Evolutionary conservation across 345 rosid genomes (phyloP).

Genomic region (Nasturtium officinale): DNA sequence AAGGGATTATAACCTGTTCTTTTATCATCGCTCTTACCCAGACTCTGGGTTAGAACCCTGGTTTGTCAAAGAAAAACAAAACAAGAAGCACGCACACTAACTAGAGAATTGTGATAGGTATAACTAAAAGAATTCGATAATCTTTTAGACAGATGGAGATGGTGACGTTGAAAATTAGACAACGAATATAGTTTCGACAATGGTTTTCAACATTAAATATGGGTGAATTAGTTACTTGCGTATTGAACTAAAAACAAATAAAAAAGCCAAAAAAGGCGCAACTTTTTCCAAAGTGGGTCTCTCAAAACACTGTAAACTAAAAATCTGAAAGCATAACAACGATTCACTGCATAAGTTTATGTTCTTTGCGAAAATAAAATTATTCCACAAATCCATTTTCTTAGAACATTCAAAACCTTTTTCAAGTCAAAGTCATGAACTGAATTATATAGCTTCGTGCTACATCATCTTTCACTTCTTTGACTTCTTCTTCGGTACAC

Average conservation of each 20-base stretch:
- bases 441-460: constrained; percentile 25
- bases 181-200: background rate
- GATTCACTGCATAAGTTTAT: constrained; percentile 29
- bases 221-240: background rate
- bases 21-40: no score
- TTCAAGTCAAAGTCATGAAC: constrained; percentile 14
- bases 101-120: no score
- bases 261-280: background rate
- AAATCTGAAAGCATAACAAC: constrained; percentile 31
- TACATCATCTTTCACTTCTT: constrained; percentile 41
- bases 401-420: constrained; percentile 39
- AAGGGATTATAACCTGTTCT: no score
- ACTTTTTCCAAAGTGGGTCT: background rate
- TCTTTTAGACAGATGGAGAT: no score
- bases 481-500: constrained; percentile 42
- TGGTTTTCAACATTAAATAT: background rate
- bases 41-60: no score
- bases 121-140: background rate
- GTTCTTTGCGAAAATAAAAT: constrained; percentile 27
- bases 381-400: constrained; percentile 31
- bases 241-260: background rate
- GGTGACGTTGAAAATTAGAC: background rate
- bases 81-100: no score
- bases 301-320: constrained; percentile 28
- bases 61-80: no score